Evolutionary conservation across 202 grass and related monocot species (phyloP), one percentile per base, ranked within the genome.

Genomic region (Schoenoplectus triqueter): DNA sequence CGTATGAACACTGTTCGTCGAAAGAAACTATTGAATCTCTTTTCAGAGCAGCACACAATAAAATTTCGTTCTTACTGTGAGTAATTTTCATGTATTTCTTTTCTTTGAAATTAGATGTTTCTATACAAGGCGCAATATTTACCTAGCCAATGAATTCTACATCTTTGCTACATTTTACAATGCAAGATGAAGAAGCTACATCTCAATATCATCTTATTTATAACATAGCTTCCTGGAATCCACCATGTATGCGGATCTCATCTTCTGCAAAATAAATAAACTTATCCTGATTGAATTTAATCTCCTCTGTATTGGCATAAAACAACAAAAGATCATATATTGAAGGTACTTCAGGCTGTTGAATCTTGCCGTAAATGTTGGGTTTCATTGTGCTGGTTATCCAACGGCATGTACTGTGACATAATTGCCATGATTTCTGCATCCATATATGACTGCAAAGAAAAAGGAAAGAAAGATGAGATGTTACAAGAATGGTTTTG

Each of bases 391-490:
- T 92, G 85, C 18, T 99, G 89, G 86, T 78, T 99, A 85, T 99
- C 96, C 4, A 99, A 86, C 10, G 96, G 96, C 96, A 99, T 95
- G 90, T 96, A 99, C 80, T 99, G 93, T 1, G 96, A 96, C 96
- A 99, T 99, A 82, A 99, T 99, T 51, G 96, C 90, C 96, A 95
- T 94, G 86, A 98, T 89, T 90, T 99, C 93, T 40, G 96, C 91
- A 85, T 99, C 96, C 96, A 99, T 99, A 88, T 99, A 96, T 59
- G 93, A 94, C 96, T 95, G n/a, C 17, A 84, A 70, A 50, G 39
- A 13, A 76, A 19, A 31, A 78, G 18, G 31, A 31, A 31, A 31
- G 31, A 31, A 31, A 31, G 31, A 68, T 0, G 22, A 65, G 18
- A 22, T 8, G 1, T 19, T 21, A 65, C 31, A 22, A 31, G 20